Percentiles rank a stretch among this genome's conserved stretches.
Evolutionary conservation across 1,139 yeast species (phyloP).

Genomic region (Saccharomycopsis phalli): DNA sequence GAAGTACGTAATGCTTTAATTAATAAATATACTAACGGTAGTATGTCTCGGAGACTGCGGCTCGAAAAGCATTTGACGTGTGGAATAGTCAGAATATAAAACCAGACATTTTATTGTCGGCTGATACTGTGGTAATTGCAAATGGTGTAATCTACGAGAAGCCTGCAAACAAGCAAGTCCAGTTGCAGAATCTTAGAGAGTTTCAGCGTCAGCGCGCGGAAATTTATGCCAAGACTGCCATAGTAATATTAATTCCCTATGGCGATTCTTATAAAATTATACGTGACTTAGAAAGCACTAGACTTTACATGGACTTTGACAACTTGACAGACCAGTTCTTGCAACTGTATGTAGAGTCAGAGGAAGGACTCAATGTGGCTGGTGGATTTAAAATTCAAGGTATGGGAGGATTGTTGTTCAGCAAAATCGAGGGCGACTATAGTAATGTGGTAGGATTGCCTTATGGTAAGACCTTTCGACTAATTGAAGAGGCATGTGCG

Average conservation of each 20-base stretch:
- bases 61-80: slow-evolving; percentile 55
- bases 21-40: no score
- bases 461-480: slow-evolving; percentile 42
- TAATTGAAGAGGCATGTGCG: slow-evolving; percentile 29
- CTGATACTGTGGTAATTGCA: slow-evolving; percentile 79
- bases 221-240: slow-evolving; percentile 62
- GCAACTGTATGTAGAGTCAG: slow-evolving; percentile 51
- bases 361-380: slow-evolving; percentile 76
- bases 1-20: slow-evolving; percentile 29
- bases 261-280: slow-evolving; percentile 28
- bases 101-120: slow-evolving; percentile 41
- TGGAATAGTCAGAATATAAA: slow-evolving; percentile 26
- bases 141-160: slow-evolving; percentile 64
- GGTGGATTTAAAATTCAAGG: slow-evolving; percentile 91
- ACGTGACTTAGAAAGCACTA: slow-evolving; percentile 36
- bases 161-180: slow-evolving; percentile 49
- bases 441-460: slow-evolving; percentile 91
- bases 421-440: slow-evolving; percentile 65
- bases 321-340: slow-evolving; percentile 45
- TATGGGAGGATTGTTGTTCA: slow-evolving; percentile 55
- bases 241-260: slow-evolving; percentile 38
- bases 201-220: slow-evolving; percentile 29
- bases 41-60: slow-evolving; percentile 68
- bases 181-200: slow-evolving; percentile 37
- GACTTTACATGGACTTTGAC: slow-evolving; percentile 37